Conservation (phyloP, 73 alveolate genomes). For the Tetrahymena malaccensis region DNA sequence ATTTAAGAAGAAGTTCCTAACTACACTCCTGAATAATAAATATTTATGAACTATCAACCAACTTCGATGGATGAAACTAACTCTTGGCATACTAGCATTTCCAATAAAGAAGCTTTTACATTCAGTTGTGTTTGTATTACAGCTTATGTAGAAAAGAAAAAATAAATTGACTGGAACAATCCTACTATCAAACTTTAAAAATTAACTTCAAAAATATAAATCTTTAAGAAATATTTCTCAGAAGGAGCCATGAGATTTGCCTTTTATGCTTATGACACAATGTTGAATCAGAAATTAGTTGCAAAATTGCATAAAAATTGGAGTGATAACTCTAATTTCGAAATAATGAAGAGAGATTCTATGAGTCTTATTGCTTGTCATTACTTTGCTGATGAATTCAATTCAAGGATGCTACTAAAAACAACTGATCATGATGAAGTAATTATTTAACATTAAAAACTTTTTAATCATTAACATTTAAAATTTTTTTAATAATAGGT, state of each 20-base stretch:
- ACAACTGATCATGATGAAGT: background rate
- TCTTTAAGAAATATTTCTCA: slow-evolving; percentile 28
- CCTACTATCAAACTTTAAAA: background rate
- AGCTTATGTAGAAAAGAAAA: background rate
- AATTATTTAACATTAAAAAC: background rate
- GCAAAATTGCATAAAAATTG: slow-evolving; percentile 23
- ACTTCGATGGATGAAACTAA: background rate
- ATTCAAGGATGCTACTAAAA: slow-evolving; percentile 40
- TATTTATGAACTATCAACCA: background rate
- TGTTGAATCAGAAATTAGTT: slow-evolving; percentile 34
- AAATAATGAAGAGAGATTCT: slow-evolving; percentile 21
- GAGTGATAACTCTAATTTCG: background rate
- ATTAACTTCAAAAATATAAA: background rate
- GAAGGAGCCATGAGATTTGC: slow-evolving; percentile 58
- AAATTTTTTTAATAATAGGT: background rate
- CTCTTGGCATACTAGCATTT: background rate
- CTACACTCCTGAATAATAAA: background rate
- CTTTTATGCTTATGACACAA: slow-evolving; percentile 27
- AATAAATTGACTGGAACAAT: slow-evolving; percentile 6
- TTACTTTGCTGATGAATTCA: slow-evolving; percentile 46
- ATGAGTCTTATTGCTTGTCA: slow-evolving; percentile 45
- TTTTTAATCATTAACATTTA: background rate
- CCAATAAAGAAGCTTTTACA: background rate
- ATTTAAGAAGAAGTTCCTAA: background rate
- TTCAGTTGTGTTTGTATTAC: background rate